Percentiles rank a stretch among this genome's conserved stretches.
phyloP scores from a whole-genome alignment of 192 early-diverging fungal genomes.

The Glomus cerebriforme region DNA sequence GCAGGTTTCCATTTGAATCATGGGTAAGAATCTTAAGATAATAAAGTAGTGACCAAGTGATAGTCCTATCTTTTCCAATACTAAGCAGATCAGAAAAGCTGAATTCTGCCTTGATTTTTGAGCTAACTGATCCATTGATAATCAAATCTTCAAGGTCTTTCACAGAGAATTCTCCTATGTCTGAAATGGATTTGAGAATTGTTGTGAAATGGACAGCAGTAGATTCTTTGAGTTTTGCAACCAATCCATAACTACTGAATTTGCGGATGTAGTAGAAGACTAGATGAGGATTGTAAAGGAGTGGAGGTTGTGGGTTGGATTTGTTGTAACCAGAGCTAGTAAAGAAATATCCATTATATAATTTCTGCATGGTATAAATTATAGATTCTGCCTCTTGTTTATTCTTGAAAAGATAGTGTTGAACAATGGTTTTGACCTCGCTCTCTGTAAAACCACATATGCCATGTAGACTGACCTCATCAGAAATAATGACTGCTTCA shows the following conservation, averaged over 20 bases:
- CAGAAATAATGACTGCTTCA: constrained; percentile 39
- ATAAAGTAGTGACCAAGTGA: constrained; percentile 40
- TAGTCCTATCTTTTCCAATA: constrained; percentile 39
- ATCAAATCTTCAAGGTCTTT: constrained; percentile 40
- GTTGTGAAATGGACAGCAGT: constrained; percentile 35
- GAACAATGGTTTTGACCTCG: constrained; percentile 42
- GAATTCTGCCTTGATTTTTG: constrained; percentile 36
- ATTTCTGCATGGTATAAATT: constrained; percentile 31
- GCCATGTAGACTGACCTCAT: constrained; percentile 35
- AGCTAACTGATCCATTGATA: constrained; percentile 33
- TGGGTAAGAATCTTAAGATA: constrained; percentile 37
- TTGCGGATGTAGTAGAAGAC: constrained; percentile 39
- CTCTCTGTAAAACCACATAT: constrained; percentile 42
- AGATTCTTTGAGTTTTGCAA: constrained; percentile 38
- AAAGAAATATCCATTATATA: constrained; percentile 45
- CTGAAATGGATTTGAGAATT: constrained; percentile 42
- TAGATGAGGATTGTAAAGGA: constrained; percentile 41
- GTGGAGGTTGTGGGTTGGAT: constrained; percentile 33
- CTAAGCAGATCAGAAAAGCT: constrained; percentile 35
- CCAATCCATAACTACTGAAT: constrained; percentile 34
- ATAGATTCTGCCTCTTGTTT: constrained; percentile 33
- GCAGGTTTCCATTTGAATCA: constrained; percentile 31
- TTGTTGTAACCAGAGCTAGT: constrained; percentile 31
- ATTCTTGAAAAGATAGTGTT: constrained; percentile 38
- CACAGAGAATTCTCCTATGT: constrained; percentile 44